Base-by-base conservation (phyloP, 176 grass and related monocot species). In the Avena insularis region DNA sequence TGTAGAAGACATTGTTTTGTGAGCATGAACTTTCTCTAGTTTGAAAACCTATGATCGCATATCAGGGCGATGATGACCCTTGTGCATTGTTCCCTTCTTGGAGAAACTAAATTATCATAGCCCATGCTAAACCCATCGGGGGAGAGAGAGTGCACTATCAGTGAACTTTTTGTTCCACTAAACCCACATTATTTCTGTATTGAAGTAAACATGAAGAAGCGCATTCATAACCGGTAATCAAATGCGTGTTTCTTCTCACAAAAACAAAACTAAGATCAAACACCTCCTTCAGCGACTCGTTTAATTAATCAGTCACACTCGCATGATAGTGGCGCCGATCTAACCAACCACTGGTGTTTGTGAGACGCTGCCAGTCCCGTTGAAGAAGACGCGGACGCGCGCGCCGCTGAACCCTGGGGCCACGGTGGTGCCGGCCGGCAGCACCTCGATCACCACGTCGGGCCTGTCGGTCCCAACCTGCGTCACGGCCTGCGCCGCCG, bases 371-470 rank as follows among this genome's bases (percentile, higher is more conserved):
- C 61, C 43, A 2, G 79, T 77, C 25, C 25, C 80, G 50, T 83
- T 33, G 20, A 63, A 69, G 65, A 83, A 70, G 63, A 57, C 59
- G 33, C 47, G 17, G 64, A 83, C 80, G 12, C 80, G 80, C 31
- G 56, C 15, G 6, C 19, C 2, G 19, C 12, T 23, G 31, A 23
- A 83, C 29, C 43, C 80, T 3, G 47, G 64, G 11, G 80, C 23
- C 14, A 82, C 46, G 46, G 23, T 33, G 47, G 79, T 67, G 79
- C 78, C 59, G 38, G 40, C 25, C 5, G 59, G 78, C 21, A 80
- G 20, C 7, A 80, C 58, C 58, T 80, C 46, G 27, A 82, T 67
- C 0, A 62, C 50, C 3, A 71, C 64, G 20, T 83, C 80, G 0
- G 80, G 80, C 29, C 65, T 54, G 29, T 82, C 80, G 15, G 47